Evolutionary conservation across 345 rosid species (phyloP).

Genomic region (Streptanthus diversifolius): DNA sequence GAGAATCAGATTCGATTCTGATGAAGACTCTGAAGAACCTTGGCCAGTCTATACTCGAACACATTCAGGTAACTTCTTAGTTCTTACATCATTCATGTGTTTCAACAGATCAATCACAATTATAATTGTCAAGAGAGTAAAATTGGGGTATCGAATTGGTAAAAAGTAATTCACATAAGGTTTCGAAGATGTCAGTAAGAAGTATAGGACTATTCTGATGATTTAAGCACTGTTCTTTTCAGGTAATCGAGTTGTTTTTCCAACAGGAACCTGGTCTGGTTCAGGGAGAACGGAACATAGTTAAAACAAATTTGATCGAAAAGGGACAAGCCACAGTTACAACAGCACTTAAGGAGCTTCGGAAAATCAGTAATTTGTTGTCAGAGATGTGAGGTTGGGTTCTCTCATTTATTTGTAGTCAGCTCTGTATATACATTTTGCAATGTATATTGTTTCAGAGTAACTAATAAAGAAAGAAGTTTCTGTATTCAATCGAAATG

Average conservation of each 20-base stretch:
- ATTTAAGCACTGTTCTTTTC: constrained; percentile 2
- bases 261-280: constrained; percentile 68
- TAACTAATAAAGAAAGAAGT: constrained; percentile 4
- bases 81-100: neutral
- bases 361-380: constrained; percentile 78
- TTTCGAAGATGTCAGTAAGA: neutral
- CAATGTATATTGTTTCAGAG: constrained; percentile 47
- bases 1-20: constrained; percentile 55
- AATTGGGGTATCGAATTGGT: neutral
- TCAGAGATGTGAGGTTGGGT: constrained; percentile 56
- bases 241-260: constrained; percentile 76
- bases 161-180: neutral
- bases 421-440: constrained; percentile 32
- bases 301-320: constrained; percentile 55
- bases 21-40: constrained; percentile 62
- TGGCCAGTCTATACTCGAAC: constrained; percentile 85
- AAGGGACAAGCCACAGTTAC: constrained; percentile 73
- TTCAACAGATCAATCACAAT: neutral
- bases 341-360: constrained; percentile 74
- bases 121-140: neutral
- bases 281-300: constrained; percentile 54
- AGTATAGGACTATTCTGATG: neutral
- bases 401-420: neutral
- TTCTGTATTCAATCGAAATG: neutral
- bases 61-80: constrained; percentile 62